These are phyloP conservation scores for Colletotrichum lupini DNA, from an alignment of 2,329 filamentous ascomycete species.

Conservation along the genomic window DNA sequence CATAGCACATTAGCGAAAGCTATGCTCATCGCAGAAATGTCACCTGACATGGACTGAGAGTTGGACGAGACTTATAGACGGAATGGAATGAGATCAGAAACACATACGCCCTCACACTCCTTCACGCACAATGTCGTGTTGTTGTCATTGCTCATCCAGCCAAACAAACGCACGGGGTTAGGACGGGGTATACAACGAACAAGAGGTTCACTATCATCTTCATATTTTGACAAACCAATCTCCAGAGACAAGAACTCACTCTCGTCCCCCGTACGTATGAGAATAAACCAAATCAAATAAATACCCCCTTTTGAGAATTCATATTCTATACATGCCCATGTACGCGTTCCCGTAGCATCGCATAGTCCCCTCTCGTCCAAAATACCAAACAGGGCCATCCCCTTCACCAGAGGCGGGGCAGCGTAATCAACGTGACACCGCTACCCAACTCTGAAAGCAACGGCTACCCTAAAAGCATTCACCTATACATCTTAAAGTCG, in stretches of 20 bases:
- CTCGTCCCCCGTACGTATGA: background rate
- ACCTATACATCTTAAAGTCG: background rate
- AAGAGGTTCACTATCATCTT: background rate
- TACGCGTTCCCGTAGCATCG: background rate
- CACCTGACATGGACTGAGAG: slow-evolving; percentile 1
- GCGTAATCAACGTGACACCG: slow-evolving; percentile 23
- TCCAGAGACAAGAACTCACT: background rate
- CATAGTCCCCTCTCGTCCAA: background rate
- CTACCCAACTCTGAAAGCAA: slow-evolving; percentile 14
- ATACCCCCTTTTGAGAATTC: background rate
- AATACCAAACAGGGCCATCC: slow-evolving; percentile 20
- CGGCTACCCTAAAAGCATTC: slow-evolving; percentile 1
- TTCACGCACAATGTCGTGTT: slow-evolving; percentile 12
- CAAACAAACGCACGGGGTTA: slow-evolving; percentile 13
- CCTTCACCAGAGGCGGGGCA: slow-evolving; percentile 24
- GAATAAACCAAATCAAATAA: slow-evolving; percentile 11
- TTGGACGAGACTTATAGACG: background rate
- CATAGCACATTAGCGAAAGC: background rate
- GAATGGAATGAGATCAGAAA: background rate
- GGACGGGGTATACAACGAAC: background rate
- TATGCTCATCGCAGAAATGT: background rate
- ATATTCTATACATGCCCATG: background rate
- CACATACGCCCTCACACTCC: slow-evolving; percentile 17
- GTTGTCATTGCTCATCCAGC: background rate
- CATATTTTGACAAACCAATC: too few relatives aligned